These are phyloP conservation scores for Leccinum longicurvipes DNA, from an alignment of 768 basidiomycete genomes.

Conservation along the genomic window DNA sequence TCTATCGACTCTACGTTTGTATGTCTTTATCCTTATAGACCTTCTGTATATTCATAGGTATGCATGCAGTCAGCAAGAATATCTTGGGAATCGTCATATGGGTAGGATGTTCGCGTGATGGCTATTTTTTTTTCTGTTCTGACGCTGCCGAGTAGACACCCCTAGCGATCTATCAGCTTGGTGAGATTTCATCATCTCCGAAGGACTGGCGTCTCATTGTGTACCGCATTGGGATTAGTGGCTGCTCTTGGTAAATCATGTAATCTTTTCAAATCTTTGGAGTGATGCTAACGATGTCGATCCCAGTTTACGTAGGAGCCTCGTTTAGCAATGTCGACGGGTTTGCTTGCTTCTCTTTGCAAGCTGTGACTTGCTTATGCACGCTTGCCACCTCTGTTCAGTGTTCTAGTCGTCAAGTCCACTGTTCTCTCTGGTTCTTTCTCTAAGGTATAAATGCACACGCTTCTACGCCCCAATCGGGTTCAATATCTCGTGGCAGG, in stretches of 20 bases:
- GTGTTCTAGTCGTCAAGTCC: background rate
- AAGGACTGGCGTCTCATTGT: too few species aligned
- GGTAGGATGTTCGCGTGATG: too few species aligned
- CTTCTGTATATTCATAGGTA: background rate
- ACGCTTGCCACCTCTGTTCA: background rate
- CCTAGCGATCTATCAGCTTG: background rate
- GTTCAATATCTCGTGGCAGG: too few species aligned
- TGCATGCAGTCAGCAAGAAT: background rate
- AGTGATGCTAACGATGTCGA: background rate
- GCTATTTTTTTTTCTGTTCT: too few species aligned
- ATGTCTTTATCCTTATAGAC: background rate
- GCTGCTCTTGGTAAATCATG: background rate
- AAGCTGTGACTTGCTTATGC: background rate
- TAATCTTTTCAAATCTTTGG: too few species aligned
- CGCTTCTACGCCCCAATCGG: too few species aligned
- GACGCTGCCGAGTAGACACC: background rate
- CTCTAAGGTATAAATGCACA: too few species aligned
- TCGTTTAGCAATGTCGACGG: background rate
- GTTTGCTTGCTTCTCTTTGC: background rate
- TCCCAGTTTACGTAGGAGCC: background rate
- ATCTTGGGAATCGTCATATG: background rate
- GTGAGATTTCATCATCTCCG: too few species aligned
- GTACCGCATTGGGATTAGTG: too few species aligned
- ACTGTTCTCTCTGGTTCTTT: too few species aligned
- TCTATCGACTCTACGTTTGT: slow-evolving; percentile 2